phyloP scores from a whole-genome alignment of 1,139 yeast species.

The Kazachstania sp. region DNA sequence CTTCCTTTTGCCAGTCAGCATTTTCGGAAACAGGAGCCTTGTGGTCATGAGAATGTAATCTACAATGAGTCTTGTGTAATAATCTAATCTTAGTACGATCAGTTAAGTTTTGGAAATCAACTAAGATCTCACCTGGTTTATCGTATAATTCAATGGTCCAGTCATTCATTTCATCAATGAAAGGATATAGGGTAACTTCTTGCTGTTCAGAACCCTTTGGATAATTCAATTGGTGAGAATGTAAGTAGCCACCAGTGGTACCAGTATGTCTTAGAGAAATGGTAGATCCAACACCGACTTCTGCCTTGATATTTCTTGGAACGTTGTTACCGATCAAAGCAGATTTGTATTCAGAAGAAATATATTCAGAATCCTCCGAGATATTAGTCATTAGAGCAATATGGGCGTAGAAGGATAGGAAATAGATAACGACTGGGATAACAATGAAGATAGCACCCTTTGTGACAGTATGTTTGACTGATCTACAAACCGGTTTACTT shows the following conservation, averaged over 20 bases:
- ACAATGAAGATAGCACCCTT: slow-evolving; percentile 53
- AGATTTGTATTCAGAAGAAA: slow-evolving; percentile 83
- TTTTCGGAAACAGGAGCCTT: slow-evolving; percentile 88
- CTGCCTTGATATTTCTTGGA: slow-evolving; percentile 60
- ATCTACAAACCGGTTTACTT: slow-evolving; percentile 28
- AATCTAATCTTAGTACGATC: slow-evolving; percentile 81
- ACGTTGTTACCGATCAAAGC: slow-evolving; percentile 61
- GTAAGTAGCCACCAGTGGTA: slow-evolving; percentile 90
- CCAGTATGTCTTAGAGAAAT: slow-evolving; percentile 73
- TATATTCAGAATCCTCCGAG: slow-evolving; percentile 82
- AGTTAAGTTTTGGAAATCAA: slow-evolving; percentile 49
- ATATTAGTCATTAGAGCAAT: slow-evolving; percentile 58
- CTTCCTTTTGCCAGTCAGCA: slow-evolving; percentile 92
- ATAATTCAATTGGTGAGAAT: slow-evolving; percentile 77
- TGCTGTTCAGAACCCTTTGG: slow-evolving; percentile 94
- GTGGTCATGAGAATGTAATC: slow-evolving; percentile 94
- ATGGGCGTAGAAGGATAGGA: slow-evolving; percentile 68
- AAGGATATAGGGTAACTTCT: slow-evolving; percentile 88
- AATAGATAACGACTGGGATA: slow-evolving; percentile 61
- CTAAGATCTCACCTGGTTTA: slow-evolving; percentile 37
- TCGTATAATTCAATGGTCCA: slow-evolving; percentile 75
- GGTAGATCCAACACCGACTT: slow-evolving; percentile 81
- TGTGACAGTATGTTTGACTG: slow-evolving; percentile 38
- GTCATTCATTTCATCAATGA: slow-evolving; percentile 73
- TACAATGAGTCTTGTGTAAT: slow-evolving; percentile 61